Conservation (phyloP, 2,329 filamentous ascomycete genomes). For the Dactylellina parvicollis region DNA sequence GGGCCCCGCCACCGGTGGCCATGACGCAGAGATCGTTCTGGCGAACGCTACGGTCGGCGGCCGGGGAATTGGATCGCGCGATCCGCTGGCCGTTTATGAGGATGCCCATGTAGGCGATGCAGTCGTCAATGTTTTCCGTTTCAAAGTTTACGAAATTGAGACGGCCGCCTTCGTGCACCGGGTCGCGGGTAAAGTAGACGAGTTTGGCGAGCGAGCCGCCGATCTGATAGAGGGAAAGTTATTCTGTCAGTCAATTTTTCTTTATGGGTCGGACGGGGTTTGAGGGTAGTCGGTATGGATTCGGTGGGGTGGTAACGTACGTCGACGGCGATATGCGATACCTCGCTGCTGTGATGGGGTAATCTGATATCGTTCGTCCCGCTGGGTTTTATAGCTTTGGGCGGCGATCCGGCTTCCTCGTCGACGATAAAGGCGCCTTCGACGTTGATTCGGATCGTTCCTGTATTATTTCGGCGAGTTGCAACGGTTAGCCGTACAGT, state of each 20-base stretch:
- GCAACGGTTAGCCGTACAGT: too few species aligned
- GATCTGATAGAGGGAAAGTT: slow-evolving; percentile 74
- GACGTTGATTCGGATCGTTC: slow-evolving; percentile 77
- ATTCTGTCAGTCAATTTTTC: neutral
- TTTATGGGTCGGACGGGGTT: neutral
- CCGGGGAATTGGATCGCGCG: slow-evolving; percentile 58
- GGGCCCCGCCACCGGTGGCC: slow-evolving; percentile 94
- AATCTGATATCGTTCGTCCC: slow-evolving; percentile 94
- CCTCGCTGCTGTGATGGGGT: slow-evolving; percentile 91
- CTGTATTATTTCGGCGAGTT: too few species aligned
- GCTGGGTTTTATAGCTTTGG: slow-evolving; percentile 58
- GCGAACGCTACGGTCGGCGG: slow-evolving; percentile 74
- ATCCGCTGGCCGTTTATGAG: slow-evolving; percentile 84
- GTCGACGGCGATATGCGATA: slow-evolving; percentile 97
- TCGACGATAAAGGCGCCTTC: slow-evolving; percentile 96
- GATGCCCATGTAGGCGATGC: slow-evolving; percentile 84
- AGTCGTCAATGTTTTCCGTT: slow-evolving; percentile 91
- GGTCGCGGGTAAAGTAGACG: slow-evolving; percentile 94
- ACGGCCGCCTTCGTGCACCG: slow-evolving; percentile 76
- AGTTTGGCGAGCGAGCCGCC: slow-evolving; percentile 95
- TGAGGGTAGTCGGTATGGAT: neutral
- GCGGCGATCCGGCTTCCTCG: slow-evolving; percentile 69
- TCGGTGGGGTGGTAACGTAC: slow-evolving; percentile 69
- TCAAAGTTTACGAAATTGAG: slow-evolving; percentile 97
- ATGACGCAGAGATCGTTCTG: slow-evolving; percentile 87